Conservation (phyloP, 768 basidiomycete species). For the Leucogyrophana mollusca region DNA sequence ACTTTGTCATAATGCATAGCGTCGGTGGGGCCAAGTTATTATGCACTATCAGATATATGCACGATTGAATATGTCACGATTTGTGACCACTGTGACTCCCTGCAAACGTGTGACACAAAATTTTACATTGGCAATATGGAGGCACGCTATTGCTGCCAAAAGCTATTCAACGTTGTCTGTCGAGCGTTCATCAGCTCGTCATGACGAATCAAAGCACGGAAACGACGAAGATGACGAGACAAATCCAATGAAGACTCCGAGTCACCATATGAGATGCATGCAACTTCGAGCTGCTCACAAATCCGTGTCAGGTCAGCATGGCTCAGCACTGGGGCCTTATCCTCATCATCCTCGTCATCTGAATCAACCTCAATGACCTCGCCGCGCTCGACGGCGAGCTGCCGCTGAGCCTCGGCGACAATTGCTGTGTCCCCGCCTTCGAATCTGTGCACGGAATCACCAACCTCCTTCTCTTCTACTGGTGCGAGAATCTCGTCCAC, state of each 20-base stretch:
- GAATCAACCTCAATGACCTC: neutral
- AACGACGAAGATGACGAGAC: neutral
- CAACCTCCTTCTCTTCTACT: constrained; percentile 10
- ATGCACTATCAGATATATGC: constrained; percentile 6
- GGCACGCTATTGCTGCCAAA: neutral
- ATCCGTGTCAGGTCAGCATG: neutral
- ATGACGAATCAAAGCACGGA: neutral
- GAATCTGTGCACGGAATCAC: neutral
- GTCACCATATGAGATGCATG: constrained; percentile 3
- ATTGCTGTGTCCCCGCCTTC: constrained; percentile 3
- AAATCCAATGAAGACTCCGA: neutral
- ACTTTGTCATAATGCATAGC: constrained; percentile 1
- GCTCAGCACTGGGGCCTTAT: neutral
- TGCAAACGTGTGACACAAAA: neutral
- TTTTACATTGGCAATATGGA: too few relatives aligned
- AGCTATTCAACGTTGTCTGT: neutral
- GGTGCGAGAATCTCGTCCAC: constrained; percentile 16
- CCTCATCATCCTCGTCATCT: neutral
- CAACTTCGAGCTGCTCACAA: constrained; percentile 3
- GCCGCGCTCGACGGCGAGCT: constrained; percentile 6
- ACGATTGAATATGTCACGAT: too few relatives aligned
- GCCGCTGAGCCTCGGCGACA: neutral
- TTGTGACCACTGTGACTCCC: constrained; percentile 3
- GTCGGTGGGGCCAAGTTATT: neutral
- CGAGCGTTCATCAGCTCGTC: constrained; percentile 2